Base-by-base conservation (phyloP, 192 early-diverging fungal genomes). In the Backusella luteola region DNA sequence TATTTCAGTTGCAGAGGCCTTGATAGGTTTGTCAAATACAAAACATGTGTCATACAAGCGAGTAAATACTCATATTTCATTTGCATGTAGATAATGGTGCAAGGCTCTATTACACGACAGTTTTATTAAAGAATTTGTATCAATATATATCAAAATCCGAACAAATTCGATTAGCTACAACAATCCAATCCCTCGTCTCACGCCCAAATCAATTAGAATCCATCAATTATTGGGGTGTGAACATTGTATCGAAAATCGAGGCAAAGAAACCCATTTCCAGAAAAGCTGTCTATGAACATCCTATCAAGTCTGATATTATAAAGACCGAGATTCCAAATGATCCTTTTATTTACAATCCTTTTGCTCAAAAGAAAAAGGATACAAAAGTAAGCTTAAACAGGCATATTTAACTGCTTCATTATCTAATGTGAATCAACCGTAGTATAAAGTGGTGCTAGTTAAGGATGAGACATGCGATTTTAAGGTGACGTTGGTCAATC, bases 261-360 rank as follows among this genome's bases (percentile, higher is more conserved):
- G 86, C 82, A 4, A 80, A 81, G 69, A 83, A 85, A 76, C 89
- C 88, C 1, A 85, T 85, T 0, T 72, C 90, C 26, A 85, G 88
- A 44, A 85, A 89, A 73, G 71, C 88, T 23, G 90, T 91, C 1
- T 89, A 87, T 72, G 83, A 87, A 21, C 87, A 92, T 81, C 82
- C 86, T 21, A 11, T 82, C 77, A 35, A 81, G 69, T 34, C 72
- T 73, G 35, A 82, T 53, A 39, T 78, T 76, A n/a, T 79, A 77
- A 69, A 84, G 34, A 70, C 71, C 32, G 73, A 71, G 67, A 67
- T 67, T 34, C 44, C 63, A 39, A 88, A 73, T 36, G 90, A 93
- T 70, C 89, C 92, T n/a, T 95, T 95, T 78, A 85, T 95, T 36
- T 94, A 95, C 79, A 94, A 92, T 74, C 92, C 94, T 5, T 94